Percentiles rank a stretch among this genome's conserved stretches.
Conservation (phyloP, 78 protist species). For the Planoprotostelium fungivorum region DNA sequence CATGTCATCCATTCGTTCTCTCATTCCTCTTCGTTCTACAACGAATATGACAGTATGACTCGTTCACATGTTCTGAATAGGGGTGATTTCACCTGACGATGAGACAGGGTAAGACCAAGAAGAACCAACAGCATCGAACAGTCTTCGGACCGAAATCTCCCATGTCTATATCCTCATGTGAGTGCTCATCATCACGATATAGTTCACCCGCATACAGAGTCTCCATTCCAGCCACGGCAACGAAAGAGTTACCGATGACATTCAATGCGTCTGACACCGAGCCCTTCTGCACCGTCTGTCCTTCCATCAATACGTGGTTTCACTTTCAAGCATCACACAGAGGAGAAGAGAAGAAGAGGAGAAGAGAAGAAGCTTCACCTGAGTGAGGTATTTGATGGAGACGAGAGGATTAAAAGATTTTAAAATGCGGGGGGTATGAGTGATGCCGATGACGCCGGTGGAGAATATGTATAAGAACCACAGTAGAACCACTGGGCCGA, state of each 20-base stretch:
- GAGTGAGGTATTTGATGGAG: not conserved
- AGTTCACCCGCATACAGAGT: not conserved
- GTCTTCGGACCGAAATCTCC: not conserved
- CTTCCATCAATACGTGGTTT: too few species aligned
- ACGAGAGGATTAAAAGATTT: not conserved
- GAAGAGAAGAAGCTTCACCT: too few species aligned
- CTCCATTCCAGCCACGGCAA: not conserved
- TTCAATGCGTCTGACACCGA: too few species aligned
- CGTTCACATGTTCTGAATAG: too few species aligned
- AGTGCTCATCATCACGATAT: too few species aligned
- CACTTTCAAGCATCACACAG: too few species aligned
- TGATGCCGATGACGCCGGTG: not conserved
- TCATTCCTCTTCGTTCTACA: not conserved
- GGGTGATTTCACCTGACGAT: not conserved
- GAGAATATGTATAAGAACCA: not conserved
- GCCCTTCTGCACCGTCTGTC: too few species aligned
- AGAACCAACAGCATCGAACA: not conserved
- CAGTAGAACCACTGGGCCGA: not conserved
- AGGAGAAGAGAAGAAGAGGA: too few species aligned
- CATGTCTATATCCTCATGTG: too few species aligned
- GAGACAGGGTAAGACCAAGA: not conserved
- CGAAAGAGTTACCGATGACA: too few species aligned
- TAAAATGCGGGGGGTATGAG: not conserved
- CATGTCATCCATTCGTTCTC: too few species aligned
- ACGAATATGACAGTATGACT: too few species aligned